A percentile compares a stretch with the other conserved stretches of the same genome.
phyloP scores from a whole-genome alignment of 2,329 filamentous ascomycete genomes.

The Colletotrichum scovillei region DNA sequence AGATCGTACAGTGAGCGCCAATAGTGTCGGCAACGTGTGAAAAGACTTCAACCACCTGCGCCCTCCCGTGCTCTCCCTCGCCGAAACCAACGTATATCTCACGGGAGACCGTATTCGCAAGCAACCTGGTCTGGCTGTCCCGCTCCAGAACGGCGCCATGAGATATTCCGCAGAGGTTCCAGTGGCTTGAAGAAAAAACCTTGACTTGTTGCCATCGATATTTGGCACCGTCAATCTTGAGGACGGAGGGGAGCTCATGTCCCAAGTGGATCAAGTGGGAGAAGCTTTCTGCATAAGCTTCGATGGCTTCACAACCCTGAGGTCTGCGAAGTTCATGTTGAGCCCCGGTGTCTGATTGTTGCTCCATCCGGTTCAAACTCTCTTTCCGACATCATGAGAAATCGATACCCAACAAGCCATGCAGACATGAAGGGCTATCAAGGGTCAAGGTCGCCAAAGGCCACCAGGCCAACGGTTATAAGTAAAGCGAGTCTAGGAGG shows the following conservation, averaged over 20 bases:
- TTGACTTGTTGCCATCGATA: conserved; percentile 13
- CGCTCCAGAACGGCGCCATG: not conserved
- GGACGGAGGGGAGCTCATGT: not conserved
- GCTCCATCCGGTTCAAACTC: not conserved
- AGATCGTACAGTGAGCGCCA: not conserved
- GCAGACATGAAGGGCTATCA: not conserved
- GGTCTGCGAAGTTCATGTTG: not conserved
- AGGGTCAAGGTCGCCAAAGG: not conserved
- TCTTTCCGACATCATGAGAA: not conserved
- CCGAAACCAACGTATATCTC: not conserved
- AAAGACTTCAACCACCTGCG: not conserved
- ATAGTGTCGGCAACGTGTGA: not conserved
- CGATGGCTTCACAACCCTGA: not conserved
- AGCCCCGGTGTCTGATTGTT: not conserved
- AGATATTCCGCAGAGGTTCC: not conserved
- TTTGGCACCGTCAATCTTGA: not conserved
- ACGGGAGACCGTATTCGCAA: not conserved
- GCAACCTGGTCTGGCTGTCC: not conserved
- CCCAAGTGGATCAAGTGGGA: conserved; percentile 8
- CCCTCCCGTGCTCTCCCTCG: not conserved
- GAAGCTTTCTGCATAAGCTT: conserved; percentile 24
- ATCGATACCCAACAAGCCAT: conserved; percentile 4
- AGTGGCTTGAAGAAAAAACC: conserved; percentile 1
- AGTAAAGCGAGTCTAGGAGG: conserved; percentile 6
- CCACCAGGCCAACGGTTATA: conserved; percentile 5